Evolutionary conservation across 306 rosid species (phyloP).

Genomic region (Cucumis sativus): Cucumber_9930_V3 NC_026656.2:18042001-18042500

Average conservation of each 20-base stretch:
- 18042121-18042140: slow-evolving; percentile 29
- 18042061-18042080: neutral
- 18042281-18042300: slow-evolving; percentile 55
- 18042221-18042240: slow-evolving; percentile 28
- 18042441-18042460: neutral
- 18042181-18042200: slow-evolving; percentile 33
- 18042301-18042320: slow-evolving; percentile 58
- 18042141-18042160: slow-evolving; percentile 31
- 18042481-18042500: slow-evolving; percentile 43
- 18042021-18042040: too few species aligned
- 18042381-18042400: slow-evolving; percentile 73
- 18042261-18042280: slow-evolving; percentile 57
- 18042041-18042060: neutral
- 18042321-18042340: slow-evolving; percentile 51
- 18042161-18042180: slow-evolving; percentile 56
- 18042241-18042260: slow-evolving; percentile 48
- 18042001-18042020: neutral
- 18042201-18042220: slow-evolving; percentile 48
- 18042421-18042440: neutral
- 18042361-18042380: slow-evolving; percentile 41
- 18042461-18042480: slow-evolving; percentile 36
- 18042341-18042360: slow-evolving; percentile 50
- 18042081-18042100: slow-evolving; percentile 32
- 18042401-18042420: slow-evolving; percentile 29
- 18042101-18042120: slow-evolving; percentile 47